A percentile compares a stretch with the other conserved stretches of the same genome.
These are phyloP conservation scores for Neurospora africana DNA, from an alignment of 495 filamentous ascomycete genomes.

Conservation along the genomic window DNA sequence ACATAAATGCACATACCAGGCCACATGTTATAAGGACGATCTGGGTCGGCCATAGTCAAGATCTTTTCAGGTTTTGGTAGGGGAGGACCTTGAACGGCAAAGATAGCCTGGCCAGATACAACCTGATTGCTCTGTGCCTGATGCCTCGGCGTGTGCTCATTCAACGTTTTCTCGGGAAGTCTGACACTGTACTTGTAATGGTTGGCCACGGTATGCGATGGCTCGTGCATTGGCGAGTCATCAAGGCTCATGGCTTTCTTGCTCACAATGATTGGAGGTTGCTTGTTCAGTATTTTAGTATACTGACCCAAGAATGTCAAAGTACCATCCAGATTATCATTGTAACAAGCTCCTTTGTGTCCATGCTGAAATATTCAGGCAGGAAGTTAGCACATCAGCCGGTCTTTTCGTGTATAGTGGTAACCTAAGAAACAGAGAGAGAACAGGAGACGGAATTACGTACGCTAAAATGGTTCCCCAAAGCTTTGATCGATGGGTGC, in stretches of 20 bases:
- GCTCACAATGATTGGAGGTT: slow-evolving; percentile 8
- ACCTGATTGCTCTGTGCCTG: neutral
- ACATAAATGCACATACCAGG: slow-evolving; percentile 8
- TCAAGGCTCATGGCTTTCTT: slow-evolving; percentile 7
- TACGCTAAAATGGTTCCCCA: slow-evolving; percentile 20
- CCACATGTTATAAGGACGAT: slow-evolving; percentile 20
- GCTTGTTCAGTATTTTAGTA: neutral
- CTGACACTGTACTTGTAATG: neutral
- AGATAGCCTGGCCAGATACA: neutral
- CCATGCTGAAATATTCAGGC: neutral
- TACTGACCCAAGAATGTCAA: slow-evolving; percentile 13
- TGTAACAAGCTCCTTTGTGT: slow-evolving; percentile 10
- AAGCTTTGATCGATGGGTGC: slow-evolving; percentile 7
- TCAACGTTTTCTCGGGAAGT: neutral
- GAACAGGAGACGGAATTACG: neutral
- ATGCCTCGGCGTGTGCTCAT: neutral
- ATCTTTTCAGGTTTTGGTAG: neutral
- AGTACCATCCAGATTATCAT: slow-evolving; percentile 20
- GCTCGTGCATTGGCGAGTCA: slow-evolving; percentile 6
- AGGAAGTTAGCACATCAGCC: neutral
- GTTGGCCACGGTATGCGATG: neutral
- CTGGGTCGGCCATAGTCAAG: slow-evolving; percentile 13
- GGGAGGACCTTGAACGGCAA: neutral
- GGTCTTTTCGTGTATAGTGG: neutral
- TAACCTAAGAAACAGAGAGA: too few relatives aligned